phyloP scores from a whole-genome alignment of 2,329 filamentous ascomycete genomes.

The Cladobotryum mycophilum region DNA sequence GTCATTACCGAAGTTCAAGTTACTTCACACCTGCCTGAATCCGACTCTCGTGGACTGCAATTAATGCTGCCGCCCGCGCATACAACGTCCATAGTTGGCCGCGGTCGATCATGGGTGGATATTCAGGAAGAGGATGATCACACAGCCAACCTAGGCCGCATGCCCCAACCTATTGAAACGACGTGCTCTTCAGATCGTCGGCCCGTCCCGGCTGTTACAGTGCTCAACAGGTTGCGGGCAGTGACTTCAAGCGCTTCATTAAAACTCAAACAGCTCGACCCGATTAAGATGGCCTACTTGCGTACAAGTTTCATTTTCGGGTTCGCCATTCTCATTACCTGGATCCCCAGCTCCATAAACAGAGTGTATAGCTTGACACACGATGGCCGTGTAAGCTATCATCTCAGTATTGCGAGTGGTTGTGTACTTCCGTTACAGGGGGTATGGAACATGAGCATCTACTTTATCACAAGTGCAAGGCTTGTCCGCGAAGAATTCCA shows the following conservation, averaged over 20 bases:
- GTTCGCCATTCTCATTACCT: slow-evolving; percentile 52
- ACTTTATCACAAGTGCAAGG: slow-evolving; percentile 58
- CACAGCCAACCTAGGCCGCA: not conserved
- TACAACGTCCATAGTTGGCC: not conserved
- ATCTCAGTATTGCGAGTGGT: slow-evolving; percentile 61
- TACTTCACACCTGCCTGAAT: slow-evolving; percentile 24
- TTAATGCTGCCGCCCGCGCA: slow-evolving; percentile 9
- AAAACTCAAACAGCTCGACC: slow-evolving; percentile 37
- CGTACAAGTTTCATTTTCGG: slow-evolving; percentile 56
- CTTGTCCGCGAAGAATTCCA: slow-evolving; percentile 23
- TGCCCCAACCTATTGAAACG: slow-evolving; percentile 22
- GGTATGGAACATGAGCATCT: slow-evolving; percentile 74
- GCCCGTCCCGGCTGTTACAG: slow-evolving; percentile 7
- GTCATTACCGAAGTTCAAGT: slow-evolving; percentile 46
- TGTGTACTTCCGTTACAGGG: slow-evolving; percentile 72
- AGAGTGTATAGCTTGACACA: slow-evolving; percentile 61
- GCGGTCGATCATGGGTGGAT: slow-evolving; percentile 20
- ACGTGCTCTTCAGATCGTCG: slow-evolving; percentile 22
- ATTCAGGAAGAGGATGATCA: slow-evolving; percentile 13
- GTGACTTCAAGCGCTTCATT: slow-evolving; percentile 24
- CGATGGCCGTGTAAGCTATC: slow-evolving; percentile 45
- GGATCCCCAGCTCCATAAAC: slow-evolving; percentile 65
- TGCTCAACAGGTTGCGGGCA: slow-evolving; percentile 19
- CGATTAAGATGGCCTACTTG: slow-evolving; percentile 53
- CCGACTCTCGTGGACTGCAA: slow-evolving; percentile 4